Evolutionary conservation across 1,284 basidiomycete species (phyloP).

Genomic region (Ganoderma sinense): DNA sequence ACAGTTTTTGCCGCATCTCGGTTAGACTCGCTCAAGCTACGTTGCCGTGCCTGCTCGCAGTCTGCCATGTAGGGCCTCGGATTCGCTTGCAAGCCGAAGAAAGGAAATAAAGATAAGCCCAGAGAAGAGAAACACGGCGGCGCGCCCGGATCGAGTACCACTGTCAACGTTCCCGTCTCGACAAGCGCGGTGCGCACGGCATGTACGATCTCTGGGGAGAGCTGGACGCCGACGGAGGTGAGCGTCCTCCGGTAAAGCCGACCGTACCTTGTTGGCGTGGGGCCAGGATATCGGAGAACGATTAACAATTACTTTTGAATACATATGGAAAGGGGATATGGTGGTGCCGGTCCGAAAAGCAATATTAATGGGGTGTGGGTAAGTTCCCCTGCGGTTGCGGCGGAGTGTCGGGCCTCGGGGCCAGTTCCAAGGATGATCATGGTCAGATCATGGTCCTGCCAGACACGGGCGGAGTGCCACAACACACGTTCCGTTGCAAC

Average conservation of each 20-base stretch:
- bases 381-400: neutral
- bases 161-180: neutral
- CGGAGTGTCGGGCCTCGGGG: neutral
- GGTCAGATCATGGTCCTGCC: neutral
- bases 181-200: neutral
- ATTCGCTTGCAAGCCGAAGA: neutral
- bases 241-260: neutral
- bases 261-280: neutral
- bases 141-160: neutral
- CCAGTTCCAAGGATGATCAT: neutral
- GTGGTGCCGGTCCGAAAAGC: neutral
- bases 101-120: neutral
- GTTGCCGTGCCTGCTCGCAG: neutral
- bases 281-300: neutral
- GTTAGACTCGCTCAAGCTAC: neutral
- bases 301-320: too few species aligned
- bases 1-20: slow-evolving; percentile 10
- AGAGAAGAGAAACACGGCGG: neutral
- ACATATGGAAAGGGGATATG: too few species aligned
- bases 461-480: neutral
- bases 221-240: neutral
- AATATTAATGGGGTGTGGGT: neutral
- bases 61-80: neutral
- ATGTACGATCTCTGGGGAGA: neutral
- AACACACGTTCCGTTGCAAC: neutral